Evolutionary conservation across 306 rosid species (phyloP), one percentile per base, ranked within the genome.

Genomic region (Acacia crassicarpa): DNA sequence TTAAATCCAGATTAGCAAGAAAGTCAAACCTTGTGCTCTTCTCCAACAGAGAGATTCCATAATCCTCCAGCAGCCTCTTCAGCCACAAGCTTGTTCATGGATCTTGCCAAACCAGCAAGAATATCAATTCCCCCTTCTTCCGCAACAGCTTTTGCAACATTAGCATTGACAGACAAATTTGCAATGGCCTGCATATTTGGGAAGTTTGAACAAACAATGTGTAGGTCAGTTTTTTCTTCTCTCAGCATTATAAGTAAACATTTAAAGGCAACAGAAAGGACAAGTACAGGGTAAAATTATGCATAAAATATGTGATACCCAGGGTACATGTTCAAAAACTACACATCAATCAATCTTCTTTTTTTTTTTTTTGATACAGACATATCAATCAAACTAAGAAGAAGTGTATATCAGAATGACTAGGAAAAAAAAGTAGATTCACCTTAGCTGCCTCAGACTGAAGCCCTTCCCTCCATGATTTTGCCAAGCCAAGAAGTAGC

Each of bases 51-150:
- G 76, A 96, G 99, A 86, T 96, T 96, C 99, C 99, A 96, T 76
- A 96, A 82, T 77, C 99, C 98, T 74, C 99, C 99, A 81, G 99
- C 99, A 88, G 99, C 99, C 86, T 96, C 99, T 90, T 96, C 99
- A 27, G 97, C 99, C 61, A 96, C 99, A 68, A 96, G 87, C 84
- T 95, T 92, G 90, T 94, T 96, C 92, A 89, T 91, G 80, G 99
- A 96, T 94, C 97, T 91, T 27, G 99, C 99, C 87, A 96, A 91
- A 79, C 99, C 91, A 72, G 99, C 97, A 0, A 96, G 98, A 87
- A 96, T 92, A 83, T 89, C 73, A 80, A 96, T 96, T 79, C 99
- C 99, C 43, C 99, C 99, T 83, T 92, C 98, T 82, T 96, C 99
- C 8, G 99, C 99, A 82, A 96, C 99, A 79, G 98, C 94, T 89